Base-by-base conservation (phyloP, 805 yeast species). In the Starmerella scarabaei region DNA sequence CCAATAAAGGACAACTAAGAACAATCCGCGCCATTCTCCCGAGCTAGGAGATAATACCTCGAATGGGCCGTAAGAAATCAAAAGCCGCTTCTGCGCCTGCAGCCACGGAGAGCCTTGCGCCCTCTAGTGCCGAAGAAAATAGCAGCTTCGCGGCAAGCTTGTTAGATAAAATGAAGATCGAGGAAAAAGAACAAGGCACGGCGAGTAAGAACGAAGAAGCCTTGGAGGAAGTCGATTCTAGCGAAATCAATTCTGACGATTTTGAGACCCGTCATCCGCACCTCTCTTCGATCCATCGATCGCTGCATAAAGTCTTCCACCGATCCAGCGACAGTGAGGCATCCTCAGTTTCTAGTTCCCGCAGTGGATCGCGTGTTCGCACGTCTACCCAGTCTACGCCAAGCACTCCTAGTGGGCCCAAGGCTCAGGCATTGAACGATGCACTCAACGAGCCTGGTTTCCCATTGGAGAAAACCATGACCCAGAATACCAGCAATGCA, bases 201-300 rank as follows among this genome's bases (percentile, higher is more conserved):
- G 26, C 19, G 14, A 12, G 26, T 20, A 16, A 7, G 5, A 21
- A 12, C 23, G 37, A 33, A 6, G 33, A 32, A 19, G 29, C 33
- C n/a, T 8, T 38, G 3, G 37, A 38, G 19, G 29, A 21, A 16
- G 36, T 20, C 11, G 39, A 36, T n/a, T 11, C 24, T n/a, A 27
- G 24, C 8, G 35, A 20, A 20, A 7, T 7, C 11, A 5, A 5
- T 17, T 7, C 9, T 7, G 20, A 15, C 5, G 35, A 33, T 15
- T 21, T 6, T 16, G 41, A 41, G 24, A 20, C 29, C 33, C 35
- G 31, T 37, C 48, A 44, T 37, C 45, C 45, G 19, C 48, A 44
- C 20, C 23, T 44, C n/a, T 37, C 33, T 32, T 33, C 20, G 17
- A 17, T 44, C 21, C 42, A 41, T n/a, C 26, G 30, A 23, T 18